phyloP scores from a whole-genome alignment of 768 basidiomycete species.

The Auriscalpium orientale region DNA sequence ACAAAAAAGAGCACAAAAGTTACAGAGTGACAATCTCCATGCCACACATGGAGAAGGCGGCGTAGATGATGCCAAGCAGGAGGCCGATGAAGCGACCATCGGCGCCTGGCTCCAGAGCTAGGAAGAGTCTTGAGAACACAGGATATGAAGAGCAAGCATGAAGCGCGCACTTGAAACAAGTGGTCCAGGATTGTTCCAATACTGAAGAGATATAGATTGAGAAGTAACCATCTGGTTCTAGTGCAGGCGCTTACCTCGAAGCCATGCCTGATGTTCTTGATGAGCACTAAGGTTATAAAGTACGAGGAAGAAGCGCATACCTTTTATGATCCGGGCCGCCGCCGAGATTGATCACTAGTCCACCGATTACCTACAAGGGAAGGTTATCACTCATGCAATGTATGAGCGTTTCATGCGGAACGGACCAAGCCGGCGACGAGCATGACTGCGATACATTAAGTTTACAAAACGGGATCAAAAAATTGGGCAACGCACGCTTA shows the following conservation, averaged over 20 bases:
- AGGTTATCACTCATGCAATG: neutral
- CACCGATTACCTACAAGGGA: slow-evolving; percentile 10
- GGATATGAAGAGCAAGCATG: neutral
- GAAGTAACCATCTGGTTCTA: neutral
- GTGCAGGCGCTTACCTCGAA: slow-evolving; percentile 6
- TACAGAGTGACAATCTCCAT: slow-evolving; percentile 15
- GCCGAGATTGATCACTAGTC: slow-evolving; percentile 11
- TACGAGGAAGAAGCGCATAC: neutral
- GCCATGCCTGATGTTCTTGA: slow-evolving; percentile 6
- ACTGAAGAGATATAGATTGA: neutral
- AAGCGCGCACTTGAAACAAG: slow-evolving; percentile 9
- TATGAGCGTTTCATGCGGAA: neutral
- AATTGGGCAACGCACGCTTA: slow-evolving; percentile 6
- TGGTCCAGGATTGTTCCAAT: slow-evolving; percentile 13
- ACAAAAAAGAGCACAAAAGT: neutral
- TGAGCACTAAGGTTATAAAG: neutral
- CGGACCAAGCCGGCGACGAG: slow-evolving; percentile 13
- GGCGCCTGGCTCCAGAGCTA: slow-evolving; percentile 13
- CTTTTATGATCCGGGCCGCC: slow-evolving; percentile 14
- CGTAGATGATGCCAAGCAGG: slow-evolving; percentile 9
- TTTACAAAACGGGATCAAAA: neutral
- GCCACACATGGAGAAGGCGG: slow-evolving; percentile 14
- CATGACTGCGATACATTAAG: slow-evolving; percentile 9
- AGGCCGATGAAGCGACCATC: slow-evolving; percentile 13
- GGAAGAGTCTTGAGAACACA: neutral